Conservation (phyloP, 106 monocot species). For the Dendrobium chrysotoxum region DNA sequence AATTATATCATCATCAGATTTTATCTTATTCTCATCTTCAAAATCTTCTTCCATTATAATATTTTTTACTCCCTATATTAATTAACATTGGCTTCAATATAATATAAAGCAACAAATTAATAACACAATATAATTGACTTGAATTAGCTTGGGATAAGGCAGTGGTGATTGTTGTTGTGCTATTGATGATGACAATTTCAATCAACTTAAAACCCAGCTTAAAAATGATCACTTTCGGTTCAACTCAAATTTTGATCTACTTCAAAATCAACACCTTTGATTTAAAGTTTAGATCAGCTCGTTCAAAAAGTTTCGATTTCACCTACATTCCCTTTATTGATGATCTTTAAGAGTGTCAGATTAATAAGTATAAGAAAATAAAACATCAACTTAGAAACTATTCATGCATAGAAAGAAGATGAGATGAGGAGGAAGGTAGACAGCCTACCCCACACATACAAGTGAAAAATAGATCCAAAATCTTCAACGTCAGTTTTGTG, state of each 20-base stretch:
- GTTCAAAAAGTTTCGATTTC: neutral
- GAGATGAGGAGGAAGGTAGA: neutral
- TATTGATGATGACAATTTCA: no score
- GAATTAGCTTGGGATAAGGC: no score
- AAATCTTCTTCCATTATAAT: no score
- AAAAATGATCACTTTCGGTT: no score
- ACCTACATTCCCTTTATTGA: neutral
- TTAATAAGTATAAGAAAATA: neutral
- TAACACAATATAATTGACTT: no score
- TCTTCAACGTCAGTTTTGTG: slow-evolving; percentile 99
- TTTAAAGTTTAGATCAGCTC: neutral
- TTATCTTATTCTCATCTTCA: no score
- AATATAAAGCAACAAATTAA: no score
- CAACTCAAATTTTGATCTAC: neutral
- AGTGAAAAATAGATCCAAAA: slow-evolving; percentile 83
- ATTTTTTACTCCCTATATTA: no score
- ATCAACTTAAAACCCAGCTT: no score
- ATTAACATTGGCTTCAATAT: no score
- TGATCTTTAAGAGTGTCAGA: neutral
- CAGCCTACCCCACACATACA: slow-evolving; percentile 94
- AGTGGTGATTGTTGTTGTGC: no score
- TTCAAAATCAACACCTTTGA: neutral
- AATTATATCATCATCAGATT: no score
- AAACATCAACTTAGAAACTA: neutral
- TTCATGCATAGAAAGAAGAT: neutral